Conservation (phyloP, 2,329 filamentous ascomycete genomes). For the Sporothrix inflata region DNA sequence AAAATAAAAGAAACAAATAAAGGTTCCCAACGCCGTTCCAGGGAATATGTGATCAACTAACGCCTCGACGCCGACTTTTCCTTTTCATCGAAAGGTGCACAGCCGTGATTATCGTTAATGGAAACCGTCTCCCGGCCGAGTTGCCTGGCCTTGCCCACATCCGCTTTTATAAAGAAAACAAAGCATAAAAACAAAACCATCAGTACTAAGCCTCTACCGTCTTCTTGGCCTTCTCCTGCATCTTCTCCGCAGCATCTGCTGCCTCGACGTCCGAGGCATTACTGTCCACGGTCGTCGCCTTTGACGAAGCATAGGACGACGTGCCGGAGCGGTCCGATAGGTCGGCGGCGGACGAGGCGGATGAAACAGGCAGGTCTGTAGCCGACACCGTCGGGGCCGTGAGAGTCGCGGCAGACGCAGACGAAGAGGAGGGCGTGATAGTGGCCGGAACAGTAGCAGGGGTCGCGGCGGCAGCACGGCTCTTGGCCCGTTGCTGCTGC, state of each 20-base stretch:
- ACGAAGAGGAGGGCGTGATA: background rate
- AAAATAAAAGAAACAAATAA: background rate
- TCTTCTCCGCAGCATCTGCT: background rate
- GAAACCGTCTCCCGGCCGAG: background rate
- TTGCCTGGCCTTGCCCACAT: background rate
- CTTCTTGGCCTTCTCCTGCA: background rate
- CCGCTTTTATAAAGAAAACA: constrained; percentile 18
- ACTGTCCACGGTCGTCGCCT: constrained; percentile 20
- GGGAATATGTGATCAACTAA: background rate
- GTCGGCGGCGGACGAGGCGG: constrained; percentile 18
- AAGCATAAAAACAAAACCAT: background rate
- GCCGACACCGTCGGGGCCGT: background rate
- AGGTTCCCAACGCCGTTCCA: background rate
- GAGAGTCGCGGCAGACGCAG: background rate
- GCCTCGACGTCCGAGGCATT: constrained; percentile 6
- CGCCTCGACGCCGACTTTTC: background rate
- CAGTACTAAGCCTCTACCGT: background rate
- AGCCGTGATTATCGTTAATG: background rate
- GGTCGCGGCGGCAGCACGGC: background rate
- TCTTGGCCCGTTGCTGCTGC: constrained; percentile 1
- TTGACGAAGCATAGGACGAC: constrained; percentile 19
- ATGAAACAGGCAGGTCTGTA: background rate
- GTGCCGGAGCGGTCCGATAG: constrained; percentile 22
- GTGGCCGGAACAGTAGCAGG: background rate
- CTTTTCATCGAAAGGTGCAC: background rate